These are phyloP conservation scores for Phytopythium delawarense DNA, from an alignment of 352 stramenopile genomes.

Conservation along the genomic window DNA sequence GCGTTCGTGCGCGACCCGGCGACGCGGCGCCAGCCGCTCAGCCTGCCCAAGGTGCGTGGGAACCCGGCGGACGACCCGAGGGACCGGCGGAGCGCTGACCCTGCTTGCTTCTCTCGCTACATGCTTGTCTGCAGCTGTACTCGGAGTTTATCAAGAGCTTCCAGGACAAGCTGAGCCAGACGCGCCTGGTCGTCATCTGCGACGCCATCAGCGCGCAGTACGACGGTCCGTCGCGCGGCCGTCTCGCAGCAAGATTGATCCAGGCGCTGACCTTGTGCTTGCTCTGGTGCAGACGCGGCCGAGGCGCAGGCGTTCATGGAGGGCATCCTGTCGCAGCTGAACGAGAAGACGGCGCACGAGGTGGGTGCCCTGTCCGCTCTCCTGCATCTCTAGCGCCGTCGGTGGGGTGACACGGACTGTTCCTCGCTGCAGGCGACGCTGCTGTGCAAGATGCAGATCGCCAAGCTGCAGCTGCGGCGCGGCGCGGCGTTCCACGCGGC, in stretches of 20 bases:
- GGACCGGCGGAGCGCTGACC: neutral
- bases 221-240: slow-evolving; percentile 18
- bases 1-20: slow-evolving; percentile 87
- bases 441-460: slow-evolving; percentile 78
- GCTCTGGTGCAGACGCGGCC: slow-evolving; percentile 28
- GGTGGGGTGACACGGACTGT: neutral
- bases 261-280: neutral
- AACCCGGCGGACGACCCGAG: no score
- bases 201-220: slow-evolving; percentile 84
- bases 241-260: neutral
- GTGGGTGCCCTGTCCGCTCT: neutral
- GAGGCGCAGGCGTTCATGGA: slow-evolving; percentile 75
- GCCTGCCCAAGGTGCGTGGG: slow-evolving; percentile 34
- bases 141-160: slow-evolving; percentile 93
- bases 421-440: slow-evolving; percentile 31
- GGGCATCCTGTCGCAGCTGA: slow-evolving; percentile 48
- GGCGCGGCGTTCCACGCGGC: slow-evolving; percentile 47
- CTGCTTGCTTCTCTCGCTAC: neutral
- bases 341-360: slow-evolving; percentile 58
- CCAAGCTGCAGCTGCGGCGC: slow-evolving; percentile 63
- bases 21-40: slow-evolving; percentile 52
- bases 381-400: neutral
- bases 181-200: slow-evolving; percentile 91
- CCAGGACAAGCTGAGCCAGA: slow-evolving; percentile 96
- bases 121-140: slow-evolving; percentile 67